Evolutionary conservation across 345 rosid genomes (phyloP).

Genomic region (Rhodomyrtus tomentosa): DNA sequence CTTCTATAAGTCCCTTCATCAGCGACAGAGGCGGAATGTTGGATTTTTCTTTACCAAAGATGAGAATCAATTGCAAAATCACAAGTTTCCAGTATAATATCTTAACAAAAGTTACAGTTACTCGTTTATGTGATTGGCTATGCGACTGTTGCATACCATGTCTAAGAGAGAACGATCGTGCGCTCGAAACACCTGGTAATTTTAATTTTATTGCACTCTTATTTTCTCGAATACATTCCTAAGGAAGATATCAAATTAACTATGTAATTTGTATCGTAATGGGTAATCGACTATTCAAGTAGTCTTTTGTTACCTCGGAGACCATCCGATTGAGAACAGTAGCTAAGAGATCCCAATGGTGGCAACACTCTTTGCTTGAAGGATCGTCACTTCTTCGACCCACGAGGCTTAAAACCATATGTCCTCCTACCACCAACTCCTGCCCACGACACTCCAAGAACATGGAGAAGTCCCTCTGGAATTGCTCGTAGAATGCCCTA

Average conservation of each 20-base stretch:
- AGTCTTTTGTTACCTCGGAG: slow-evolving; percentile 5
- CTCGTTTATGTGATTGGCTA: background rate
- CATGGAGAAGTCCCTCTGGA: slow-evolving; percentile 26
- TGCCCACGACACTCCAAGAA: slow-evolving; percentile 28
- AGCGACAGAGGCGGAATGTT: no score
- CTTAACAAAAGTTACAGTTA: background rate
- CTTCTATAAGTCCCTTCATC: slow-evolving; percentile 25
- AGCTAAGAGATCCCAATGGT: slow-evolving; percentile 11
- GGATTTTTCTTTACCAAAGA: background rate
- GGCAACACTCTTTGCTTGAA: slow-evolving; percentile 4
- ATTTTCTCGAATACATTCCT: background rate
- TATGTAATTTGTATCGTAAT: background rate
- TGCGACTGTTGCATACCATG: background rate
- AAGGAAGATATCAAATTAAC: background rate
- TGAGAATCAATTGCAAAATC: background rate
- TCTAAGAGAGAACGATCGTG: background rate
- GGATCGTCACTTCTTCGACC: slow-evolving; percentile 25
- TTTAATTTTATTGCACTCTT: background rate
- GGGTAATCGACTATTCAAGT: background rate
- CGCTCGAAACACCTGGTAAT: slow-evolving; percentile 13
- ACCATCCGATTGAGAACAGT: slow-evolving; percentile 19
- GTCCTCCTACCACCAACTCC: slow-evolving; percentile 27
- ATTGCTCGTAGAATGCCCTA: slow-evolving; percentile 28
- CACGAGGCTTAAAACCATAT: slow-evolving; percentile 23
- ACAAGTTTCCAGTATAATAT: background rate